Base-by-base conservation (phyloP, 2,329 filamentous ascomycete species). In the Penicillium sp. region DNA sequence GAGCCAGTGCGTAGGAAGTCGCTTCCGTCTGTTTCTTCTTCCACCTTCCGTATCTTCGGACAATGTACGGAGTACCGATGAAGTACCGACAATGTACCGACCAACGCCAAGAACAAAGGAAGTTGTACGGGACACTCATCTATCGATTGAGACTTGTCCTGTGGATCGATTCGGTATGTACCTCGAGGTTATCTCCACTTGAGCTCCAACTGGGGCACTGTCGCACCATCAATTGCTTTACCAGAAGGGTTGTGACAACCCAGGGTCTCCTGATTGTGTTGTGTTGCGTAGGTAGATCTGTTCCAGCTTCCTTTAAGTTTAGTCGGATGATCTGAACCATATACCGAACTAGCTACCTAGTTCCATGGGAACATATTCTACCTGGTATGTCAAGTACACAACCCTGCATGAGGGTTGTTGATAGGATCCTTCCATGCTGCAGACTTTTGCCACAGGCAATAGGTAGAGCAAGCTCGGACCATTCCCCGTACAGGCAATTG, bases 221-320 rank as follows among this genome's bases (percentile, higher is more conserved):
- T 58, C 50, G 46, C 50, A 56, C 57, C 43, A 58, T 52, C 53
- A 45, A 38, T 34, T 53, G 38, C 41, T 55, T 43, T 43, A 6
- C 30, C 14, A n/a, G 11, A 11, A 2, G 16, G 25, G 38, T 12
- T 14, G 18, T 36, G 18, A 16, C 25, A 18, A 31, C n/a, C 30
- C 11, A 25, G 12, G 25, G n/a, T 22, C 30, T 35, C 12, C 13
- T 45, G 42, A 25, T 25, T 4, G 22, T 4, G 22, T 33, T 14
- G 34, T 9, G 40, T 18, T 29, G 14, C 14, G 29, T 35, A 22
- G 14, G 29, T 35, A 22, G 14, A 47, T 30, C 25, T 18, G 22
- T 8, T 16, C n/a, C n/a, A n/a, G n/a, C n/a, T n/a, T n/a, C 18
- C 35, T 38, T 27, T 12, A 5, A 31, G 29, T 5, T 25, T 25